phyloP scores from a whole-genome alignment of 2,329 filamentous ascomycete species.

The Geosmithia putterillii region DNA sequence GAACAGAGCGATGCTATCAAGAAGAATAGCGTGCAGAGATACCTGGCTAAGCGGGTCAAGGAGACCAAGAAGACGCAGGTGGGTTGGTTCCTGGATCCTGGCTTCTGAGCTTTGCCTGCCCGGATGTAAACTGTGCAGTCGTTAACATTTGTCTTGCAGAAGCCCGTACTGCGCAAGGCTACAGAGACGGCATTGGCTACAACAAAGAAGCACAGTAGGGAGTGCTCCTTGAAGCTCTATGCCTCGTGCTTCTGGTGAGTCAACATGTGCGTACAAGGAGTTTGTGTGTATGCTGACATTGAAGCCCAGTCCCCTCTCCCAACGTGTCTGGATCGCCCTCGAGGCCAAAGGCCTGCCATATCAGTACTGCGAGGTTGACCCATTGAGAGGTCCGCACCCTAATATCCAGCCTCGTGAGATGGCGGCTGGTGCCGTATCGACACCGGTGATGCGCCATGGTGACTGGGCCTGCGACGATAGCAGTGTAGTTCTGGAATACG shows the following conservation, averaged over 20 bases:
- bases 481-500: slow-evolving; percentile 74
- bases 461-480: slow-evolving; percentile 78
- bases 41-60: slow-evolving; percentile 50
- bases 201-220: slow-evolving; percentile 55
- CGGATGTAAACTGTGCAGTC: neutral
- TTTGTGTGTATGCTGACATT: slow-evolving; percentile 1
- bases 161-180: slow-evolving; percentile 59
- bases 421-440: too few species aligned
- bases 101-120: too few species aligned
- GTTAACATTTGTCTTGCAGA: too few species aligned
- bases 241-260: slow-evolving; percentile 73
- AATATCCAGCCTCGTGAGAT: too few species aligned
- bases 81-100: slow-evolving; percentile 2
- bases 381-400: slow-evolving; percentile 44
- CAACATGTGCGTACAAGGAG: neutral
- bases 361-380: slow-evolving; percentile 78
- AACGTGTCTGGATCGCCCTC: slow-evolving; percentile 80
- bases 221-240: slow-evolving; percentile 63
- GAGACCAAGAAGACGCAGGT: slow-evolving; percentile 42
- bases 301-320: slow-evolving; percentile 58
- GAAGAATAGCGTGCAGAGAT: slow-evolving; percentile 64
- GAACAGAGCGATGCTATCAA: slow-evolving; percentile 68
- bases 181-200: slow-evolving; percentile 60
- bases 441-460: slow-evolving; percentile 66
- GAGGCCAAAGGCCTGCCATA: slow-evolving; percentile 69